Evolutionary conservation across 148 eudicot genomes (phyloP).

Genomic region (Salicornia ramosissima): DNA sequence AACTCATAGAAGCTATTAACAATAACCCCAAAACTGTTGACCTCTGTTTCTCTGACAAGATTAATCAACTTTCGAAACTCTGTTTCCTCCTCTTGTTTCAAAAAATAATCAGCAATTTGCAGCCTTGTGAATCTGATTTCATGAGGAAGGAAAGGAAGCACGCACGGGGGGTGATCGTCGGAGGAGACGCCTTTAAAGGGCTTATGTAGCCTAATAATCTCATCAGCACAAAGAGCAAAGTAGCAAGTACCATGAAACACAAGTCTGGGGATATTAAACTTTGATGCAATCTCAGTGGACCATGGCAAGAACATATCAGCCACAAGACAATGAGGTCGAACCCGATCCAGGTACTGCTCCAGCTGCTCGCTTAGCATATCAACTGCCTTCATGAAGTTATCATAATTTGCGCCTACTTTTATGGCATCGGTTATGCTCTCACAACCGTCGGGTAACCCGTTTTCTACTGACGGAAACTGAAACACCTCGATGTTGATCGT

Average conservation of each 20-base stretch:
- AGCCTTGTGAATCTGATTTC: slow-evolving; percentile 16
- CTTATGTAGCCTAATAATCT: slow-evolving; percentile 19
- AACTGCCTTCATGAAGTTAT: slow-evolving; percentile 31
- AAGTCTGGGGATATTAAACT: slow-evolving; percentile 43
- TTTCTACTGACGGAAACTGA: slow-evolving; percentile 28
- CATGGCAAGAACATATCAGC: slow-evolving; percentile 46
- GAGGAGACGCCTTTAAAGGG: slow-evolving; percentile 36
- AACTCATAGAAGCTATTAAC: slow-evolving; percentile 33
- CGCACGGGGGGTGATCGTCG: slow-evolving; percentile 35
- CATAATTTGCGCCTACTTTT: not conserved
- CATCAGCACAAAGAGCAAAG: slow-evolving; percentile 31
- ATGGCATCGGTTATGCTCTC: slow-evolving; percentile 30
- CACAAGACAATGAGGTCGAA: slow-evolving; percentile 36
- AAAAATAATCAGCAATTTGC: not conserved
- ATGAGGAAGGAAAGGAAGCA: slow-evolving; percentile 36
- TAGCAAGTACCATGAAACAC: slow-evolving; percentile 43
- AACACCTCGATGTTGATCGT: slow-evolving; percentile 24
- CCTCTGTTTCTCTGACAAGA: not conserved
- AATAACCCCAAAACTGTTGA: slow-evolving; percentile 22
- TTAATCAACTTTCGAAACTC: not conserved
- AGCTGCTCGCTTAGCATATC: slow-evolving; percentile 34
- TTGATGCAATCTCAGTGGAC: slow-evolving; percentile 35
- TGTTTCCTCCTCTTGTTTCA: not conserved
- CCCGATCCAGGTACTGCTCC: slow-evolving; percentile 32
- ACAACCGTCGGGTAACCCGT: slow-evolving; percentile 35